Conservation (phyloP, 2,329 filamentous ascomycete genomes). For the Sphaerulina vaccinii region DNA sequence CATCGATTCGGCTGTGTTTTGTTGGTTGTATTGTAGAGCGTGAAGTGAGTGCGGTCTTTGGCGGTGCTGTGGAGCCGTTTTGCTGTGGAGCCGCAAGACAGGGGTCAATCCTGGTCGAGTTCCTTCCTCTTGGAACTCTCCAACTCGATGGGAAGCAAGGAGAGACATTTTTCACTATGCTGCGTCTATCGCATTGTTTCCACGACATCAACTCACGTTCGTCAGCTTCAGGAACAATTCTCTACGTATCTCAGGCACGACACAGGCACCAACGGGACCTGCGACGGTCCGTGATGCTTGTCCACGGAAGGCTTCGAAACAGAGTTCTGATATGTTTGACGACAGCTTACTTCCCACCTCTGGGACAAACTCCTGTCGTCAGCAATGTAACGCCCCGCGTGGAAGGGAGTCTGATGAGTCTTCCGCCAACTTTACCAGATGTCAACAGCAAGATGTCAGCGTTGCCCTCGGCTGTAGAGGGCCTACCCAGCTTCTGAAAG, state of each 20-base stretch:
- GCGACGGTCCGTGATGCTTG: slow-evolving; percentile 11
- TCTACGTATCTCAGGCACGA: slow-evolving; percentile 1
- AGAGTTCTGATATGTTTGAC: slow-evolving; percentile 1
- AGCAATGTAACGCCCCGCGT: slow-evolving; percentile 1
- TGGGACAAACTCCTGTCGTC: background rate
- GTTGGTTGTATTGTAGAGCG: slow-evolving; percentile 8
- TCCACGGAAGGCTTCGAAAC: slow-evolving; percentile 7
- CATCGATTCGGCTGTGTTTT: slow-evolving; percentile 14
- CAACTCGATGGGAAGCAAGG: too few species aligned
- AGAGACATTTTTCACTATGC: background rate
- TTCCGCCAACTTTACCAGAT: background rate
- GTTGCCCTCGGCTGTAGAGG: background rate
- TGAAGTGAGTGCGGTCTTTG: slow-evolving; percentile 6
- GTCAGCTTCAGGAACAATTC: slow-evolving; percentile 2
- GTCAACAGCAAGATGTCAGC: background rate
- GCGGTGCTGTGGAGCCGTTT: slow-evolving; percentile 12
- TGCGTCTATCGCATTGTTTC: background rate
- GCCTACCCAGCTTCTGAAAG: slow-evolving; percentile 3
- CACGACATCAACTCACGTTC: background rate
- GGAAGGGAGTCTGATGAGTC: background rate
- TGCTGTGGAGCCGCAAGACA: slow-evolving; percentile 14
- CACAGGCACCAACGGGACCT: slow-evolving; percentile 5
- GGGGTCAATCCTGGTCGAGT: too few species aligned
- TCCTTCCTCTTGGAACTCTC: too few species aligned
- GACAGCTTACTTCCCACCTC: background rate